A percentile compares a stretch with the other conserved stretches of the same genome.
These are phyloP conservation scores for Emergomyces africanus DNA, from an alignment of 2,329 filamentous ascomycete species.

Conservation along the genomic window DNA sequence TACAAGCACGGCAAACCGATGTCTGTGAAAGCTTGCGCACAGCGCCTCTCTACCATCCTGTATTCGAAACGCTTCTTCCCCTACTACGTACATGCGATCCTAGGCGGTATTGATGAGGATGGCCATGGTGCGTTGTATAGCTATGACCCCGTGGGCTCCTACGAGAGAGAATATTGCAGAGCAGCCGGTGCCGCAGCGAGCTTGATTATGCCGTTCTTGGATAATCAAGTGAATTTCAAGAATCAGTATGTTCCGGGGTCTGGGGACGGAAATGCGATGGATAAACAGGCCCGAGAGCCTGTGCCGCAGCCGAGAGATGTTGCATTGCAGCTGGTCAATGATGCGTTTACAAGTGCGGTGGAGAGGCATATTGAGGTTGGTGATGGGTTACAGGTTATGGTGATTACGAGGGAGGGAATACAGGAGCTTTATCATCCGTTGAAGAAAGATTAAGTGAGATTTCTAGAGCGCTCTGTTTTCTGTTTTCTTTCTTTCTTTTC, in stretches of 20 bases:
- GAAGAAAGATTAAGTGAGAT: slow-evolving; percentile 64
- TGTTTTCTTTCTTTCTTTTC: neutral
- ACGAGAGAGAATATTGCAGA: slow-evolving; percentile 92
- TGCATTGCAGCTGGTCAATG: slow-evolving; percentile 81
- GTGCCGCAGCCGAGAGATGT: slow-evolving; percentile 57
- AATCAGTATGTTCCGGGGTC: slow-evolving; percentile 91
- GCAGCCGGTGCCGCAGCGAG: slow-evolving; percentile 85
- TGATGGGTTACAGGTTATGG: slow-evolving; percentile 89
- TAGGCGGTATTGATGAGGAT: slow-evolving; percentile 88
- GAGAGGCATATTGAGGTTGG: slow-evolving; percentile 99
- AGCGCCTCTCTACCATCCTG: slow-evolving; percentile 86
- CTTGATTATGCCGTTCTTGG: slow-evolving; percentile 97
- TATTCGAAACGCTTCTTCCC: slow-evolving; percentile 99
- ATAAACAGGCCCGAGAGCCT: slow-evolving; percentile 47
- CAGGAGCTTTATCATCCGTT: slow-evolving; percentile 71
- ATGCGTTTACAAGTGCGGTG: slow-evolving; percentile 95
- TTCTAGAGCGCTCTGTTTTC: slow-evolving; percentile 5
- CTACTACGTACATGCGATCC: slow-evolving; percentile 91
- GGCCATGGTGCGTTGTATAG: slow-evolving; percentile 90
- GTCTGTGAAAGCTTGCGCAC: slow-evolving; percentile 85
- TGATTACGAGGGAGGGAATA: slow-evolving; percentile 78
- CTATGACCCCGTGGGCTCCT: slow-evolving; percentile 95
- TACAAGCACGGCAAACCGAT: slow-evolving; percentile 98
- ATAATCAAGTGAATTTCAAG: slow-evolving; percentile 99
- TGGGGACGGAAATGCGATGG: slow-evolving; percentile 66